Conservation (phyloP, 768 basidiomycete genomes). For the Kockovaella imperatae region DNA sequence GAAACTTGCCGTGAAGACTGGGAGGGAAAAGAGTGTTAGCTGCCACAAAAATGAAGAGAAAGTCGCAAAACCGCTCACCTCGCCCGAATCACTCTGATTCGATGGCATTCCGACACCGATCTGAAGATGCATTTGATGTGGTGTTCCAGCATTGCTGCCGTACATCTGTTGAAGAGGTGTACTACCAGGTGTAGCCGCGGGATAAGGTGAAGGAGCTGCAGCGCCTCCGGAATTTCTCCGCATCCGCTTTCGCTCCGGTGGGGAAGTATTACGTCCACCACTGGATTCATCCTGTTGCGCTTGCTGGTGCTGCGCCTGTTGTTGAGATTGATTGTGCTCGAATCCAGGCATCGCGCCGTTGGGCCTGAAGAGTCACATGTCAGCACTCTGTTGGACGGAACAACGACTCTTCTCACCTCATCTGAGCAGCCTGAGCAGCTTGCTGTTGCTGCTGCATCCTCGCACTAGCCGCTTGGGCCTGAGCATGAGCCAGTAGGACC, state of each 20-base stretch:
- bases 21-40: slow-evolving; percentile 11
- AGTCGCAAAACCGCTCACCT: too few relatives aligned
- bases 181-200: slow-evolving; percentile 5
- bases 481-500: slow-evolving; percentile 7
- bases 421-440: slow-evolving; percentile 11
- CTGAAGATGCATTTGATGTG: slow-evolving; percentile 8
- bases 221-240: slow-evolving; percentile 33
- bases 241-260: slow-evolving; percentile 38
- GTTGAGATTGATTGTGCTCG: slow-evolving; percentile 1
- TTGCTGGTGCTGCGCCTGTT: neutral
- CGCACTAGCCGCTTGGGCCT: slow-evolving; percentile 4
- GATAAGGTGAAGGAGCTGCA: slow-evolving; percentile 32
- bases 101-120: too few relatives aligned
- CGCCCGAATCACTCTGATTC: too few relatives aligned
- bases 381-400: too few relatives aligned
- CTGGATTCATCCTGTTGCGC: too few relatives aligned
- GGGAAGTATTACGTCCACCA: slow-evolving; percentile 10
- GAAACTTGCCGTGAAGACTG: slow-evolving; percentile 18
- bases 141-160: slow-evolving; percentile 20
- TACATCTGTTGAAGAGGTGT: slow-evolving; percentile 17
- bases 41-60: too few relatives aligned
- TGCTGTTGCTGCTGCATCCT: slow-evolving; percentile 6
- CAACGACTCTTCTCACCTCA: slow-evolving; percentile 20
- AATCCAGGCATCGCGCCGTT: slow-evolving; percentile 10
- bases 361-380: too few relatives aligned